Evolutionary conservation across 495 filamentous ascomycete species (phyloP), one percentile per base, ranked within the genome.

Genomic region (Penicillium parvum): DNA sequence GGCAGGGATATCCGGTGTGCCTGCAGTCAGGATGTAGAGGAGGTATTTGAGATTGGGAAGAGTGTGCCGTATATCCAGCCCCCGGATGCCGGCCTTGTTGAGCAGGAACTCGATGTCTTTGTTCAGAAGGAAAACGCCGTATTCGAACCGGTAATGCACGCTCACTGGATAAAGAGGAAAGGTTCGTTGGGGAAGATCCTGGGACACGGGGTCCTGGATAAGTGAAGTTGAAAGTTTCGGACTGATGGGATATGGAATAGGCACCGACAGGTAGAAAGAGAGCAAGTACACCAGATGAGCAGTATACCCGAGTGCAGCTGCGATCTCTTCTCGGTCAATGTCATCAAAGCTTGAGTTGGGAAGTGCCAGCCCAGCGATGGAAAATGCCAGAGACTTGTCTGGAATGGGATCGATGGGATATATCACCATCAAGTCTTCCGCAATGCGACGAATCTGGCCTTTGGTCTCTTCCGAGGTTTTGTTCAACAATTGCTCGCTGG

Each of bases 21-120:
- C 85, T 0, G 87, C 85, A 15, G 85, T 87, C 32, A 88, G 81
- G 3, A 95, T 82, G 47, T 88, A 94, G 3, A 96, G 69, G n/a
- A 96, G 65, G 47, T 94, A 95, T 64, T 95, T 95, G 14, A 97
- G 65, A 53, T 98, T 98, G 26, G 89, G 87, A 11, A 96, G 69
- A 3, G 91, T 97, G 45, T 95, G 86, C 0, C 92, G 74, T 10
- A 95, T 85, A 61, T 98, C 92, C 27, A 95, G 73, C 7, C 89
- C 78, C 32, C 81, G 78, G 2, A 96, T 60, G 0, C 84, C 86
- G 43, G 85, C 78, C n/a, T 76, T 71, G 43, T 73, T 77, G 47
- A 89, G 85, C 20, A 98, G 71, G 28, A 86, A 75, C 65, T 98
- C 91, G 32, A 98, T 87, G 53, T 96, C 74, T 56, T 96, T 91